Conservation (phyloP, 345 rosid species). For the Draba incana region DNA sequence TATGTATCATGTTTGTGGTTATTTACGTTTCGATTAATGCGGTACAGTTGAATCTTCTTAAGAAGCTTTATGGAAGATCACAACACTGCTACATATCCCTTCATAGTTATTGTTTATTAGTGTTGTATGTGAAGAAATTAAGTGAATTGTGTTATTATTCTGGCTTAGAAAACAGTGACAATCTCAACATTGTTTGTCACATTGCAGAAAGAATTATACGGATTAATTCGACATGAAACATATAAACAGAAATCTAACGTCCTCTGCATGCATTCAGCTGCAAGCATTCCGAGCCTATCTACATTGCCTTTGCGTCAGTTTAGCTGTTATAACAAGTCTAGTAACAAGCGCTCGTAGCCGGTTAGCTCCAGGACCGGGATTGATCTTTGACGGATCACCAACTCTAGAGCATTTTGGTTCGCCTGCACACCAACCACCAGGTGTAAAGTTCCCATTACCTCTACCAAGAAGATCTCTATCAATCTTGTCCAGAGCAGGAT, state of each 20-base stretch:
- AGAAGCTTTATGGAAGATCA: no score
- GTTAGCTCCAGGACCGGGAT: constrained; percentile 81
- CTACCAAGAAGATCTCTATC: constrained; percentile 39
- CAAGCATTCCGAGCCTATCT: constrained; percentile 49
- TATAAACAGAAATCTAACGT: constrained; percentile 8
- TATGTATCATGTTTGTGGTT: no score
- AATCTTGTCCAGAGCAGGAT: constrained; percentile 42
- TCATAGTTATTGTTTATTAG: not conserved
- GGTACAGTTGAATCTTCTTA: no score
- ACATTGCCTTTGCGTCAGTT: constrained; percentile 61
- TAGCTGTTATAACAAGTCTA: constrained; percentile 52
- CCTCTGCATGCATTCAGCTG: constrained; percentile 10
- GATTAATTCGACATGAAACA: constrained; percentile 7
- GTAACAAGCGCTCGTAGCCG: constrained; percentile 59
- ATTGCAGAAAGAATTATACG: constrained; percentile 10
- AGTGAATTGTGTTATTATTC: constrained; percentile 26
- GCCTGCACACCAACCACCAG: constrained; percentile 97
- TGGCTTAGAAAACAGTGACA: constrained; percentile 18
- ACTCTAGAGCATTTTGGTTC: constrained; percentile 65
- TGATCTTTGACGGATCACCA: constrained; percentile 61
- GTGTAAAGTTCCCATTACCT: constrained; percentile 60
- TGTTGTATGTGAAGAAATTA: constrained; percentile 9
- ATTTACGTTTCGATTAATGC: no score
- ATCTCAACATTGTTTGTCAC: constrained; percentile 23
- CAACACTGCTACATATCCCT: no score